Conservation (phyloP, 2,329 filamentous ascomycete genomes). For the Cryphonectria naterciae region DNA sequence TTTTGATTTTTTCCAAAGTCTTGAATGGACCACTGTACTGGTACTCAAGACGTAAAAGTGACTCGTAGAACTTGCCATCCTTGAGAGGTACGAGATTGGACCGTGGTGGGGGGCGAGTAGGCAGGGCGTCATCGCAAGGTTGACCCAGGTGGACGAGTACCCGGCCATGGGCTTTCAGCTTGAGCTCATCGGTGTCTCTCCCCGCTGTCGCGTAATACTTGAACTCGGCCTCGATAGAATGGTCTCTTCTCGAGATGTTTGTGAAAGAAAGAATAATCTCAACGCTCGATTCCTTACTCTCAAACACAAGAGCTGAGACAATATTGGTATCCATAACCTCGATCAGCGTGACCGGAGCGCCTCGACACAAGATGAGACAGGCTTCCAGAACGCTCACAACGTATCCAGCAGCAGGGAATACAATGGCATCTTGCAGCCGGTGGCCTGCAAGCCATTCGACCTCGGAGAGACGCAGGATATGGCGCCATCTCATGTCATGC, state of each 20-base stretch:
- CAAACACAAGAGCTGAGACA: neutral
- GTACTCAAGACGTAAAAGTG: neutral
- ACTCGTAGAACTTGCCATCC: neutral
- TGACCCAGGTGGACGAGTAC: neutral
- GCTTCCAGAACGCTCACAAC: neutral
- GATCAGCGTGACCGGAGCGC: neutral
- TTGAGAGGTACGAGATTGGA: neutral
- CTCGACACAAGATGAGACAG: neutral
- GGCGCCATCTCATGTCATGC: neutral
- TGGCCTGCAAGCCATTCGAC: neutral
- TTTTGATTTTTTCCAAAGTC: neutral
- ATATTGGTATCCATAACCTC: neutral
- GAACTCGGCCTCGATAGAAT: conserved; percentile 10
- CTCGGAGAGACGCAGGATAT: neutral
- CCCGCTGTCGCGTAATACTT: neutral
- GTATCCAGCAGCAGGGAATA: neutral
- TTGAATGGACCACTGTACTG: neutral
- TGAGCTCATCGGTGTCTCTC: neutral
- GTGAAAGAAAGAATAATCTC: neutral
- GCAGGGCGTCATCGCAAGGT: neutral
- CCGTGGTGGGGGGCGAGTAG: neutral
- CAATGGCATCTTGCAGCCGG: neutral
- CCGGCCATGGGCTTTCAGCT: conserved; percentile 1
- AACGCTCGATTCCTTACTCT: neutral
- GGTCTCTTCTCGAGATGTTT: neutral